Evolutionary conservation across 1,284 basidiomycete genomes (phyloP).

Genomic region (Cerrena zonata): DNA sequence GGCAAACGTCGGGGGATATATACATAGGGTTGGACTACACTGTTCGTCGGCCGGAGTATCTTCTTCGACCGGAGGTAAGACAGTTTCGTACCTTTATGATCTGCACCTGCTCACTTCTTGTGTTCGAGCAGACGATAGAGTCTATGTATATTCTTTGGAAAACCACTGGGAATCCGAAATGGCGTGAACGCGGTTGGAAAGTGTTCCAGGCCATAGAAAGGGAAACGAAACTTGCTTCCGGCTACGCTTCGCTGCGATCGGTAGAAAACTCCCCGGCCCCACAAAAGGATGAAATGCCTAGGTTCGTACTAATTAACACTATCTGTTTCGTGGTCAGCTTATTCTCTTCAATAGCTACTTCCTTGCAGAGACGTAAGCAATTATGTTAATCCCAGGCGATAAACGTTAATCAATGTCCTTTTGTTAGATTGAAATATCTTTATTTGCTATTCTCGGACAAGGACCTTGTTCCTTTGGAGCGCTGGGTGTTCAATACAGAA

Average conservation of each 20-base stretch:
- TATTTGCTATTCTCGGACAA: conserved; percentile 56
- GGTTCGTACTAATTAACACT: conserved; percentile 37
- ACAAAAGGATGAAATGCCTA: conserved; percentile 61
- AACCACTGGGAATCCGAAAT: conserved; percentile 56
- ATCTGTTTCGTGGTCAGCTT: not conserved
- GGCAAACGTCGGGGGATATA: conserved; percentile 5
- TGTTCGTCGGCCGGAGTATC: conserved; percentile 39
- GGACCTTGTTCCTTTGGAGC: conserved; percentile 54
- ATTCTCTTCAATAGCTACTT: conserved; percentile 49
- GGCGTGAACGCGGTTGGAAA: conserved; percentile 70
- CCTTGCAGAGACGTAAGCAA: conserved; percentile 58
- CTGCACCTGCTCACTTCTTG: not conserved
- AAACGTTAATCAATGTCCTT: too few species aligned
- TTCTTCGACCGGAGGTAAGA: conserved; percentile 60
- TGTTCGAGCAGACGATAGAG: conserved; percentile 61
- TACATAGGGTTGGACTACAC: conserved; percentile 26
- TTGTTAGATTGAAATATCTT: conserved; percentile 53
- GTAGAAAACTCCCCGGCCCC: conserved; percentile 36
- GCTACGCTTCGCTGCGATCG: conserved; percentile 51
- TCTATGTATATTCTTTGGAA: conserved; percentile 65
- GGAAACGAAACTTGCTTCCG: conserved; percentile 44
- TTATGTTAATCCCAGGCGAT: too few species aligned
- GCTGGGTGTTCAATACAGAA: conserved; percentile 82
- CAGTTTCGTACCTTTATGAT: not conserved
- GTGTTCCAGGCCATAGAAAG: conserved; percentile 68